These are phyloP conservation scores for Nicotiana obtusifolia DNA, from an alignment of 257 asterid species.

Conservation along the genomic window DNA sequence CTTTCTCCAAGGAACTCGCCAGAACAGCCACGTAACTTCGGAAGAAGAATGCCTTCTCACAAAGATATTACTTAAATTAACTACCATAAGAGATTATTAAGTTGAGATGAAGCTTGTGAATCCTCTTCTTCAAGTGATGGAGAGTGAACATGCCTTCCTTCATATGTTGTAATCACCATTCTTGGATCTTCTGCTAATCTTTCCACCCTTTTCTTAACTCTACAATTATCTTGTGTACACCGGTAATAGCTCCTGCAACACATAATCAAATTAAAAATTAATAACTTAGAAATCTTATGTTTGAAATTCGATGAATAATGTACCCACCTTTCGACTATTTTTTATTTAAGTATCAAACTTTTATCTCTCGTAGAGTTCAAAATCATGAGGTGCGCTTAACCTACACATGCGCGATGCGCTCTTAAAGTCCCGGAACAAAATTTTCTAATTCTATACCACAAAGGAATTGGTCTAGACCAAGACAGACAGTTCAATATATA, in stretches of 20 bases:
- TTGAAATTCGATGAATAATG: too few species aligned
- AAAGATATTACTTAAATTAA: not conserved
- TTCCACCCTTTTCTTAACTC: slow-evolving; percentile 86
- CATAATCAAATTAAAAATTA: too few species aligned
- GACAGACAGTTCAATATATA: not conserved
- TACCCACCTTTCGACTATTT: too few species aligned
- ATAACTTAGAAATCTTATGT: too few species aligned
- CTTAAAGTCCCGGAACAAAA: too few species aligned
- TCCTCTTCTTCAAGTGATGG: slow-evolving; percentile 80
- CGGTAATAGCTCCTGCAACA: slow-evolving; percentile 80
- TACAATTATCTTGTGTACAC: slow-evolving; percentile 84
- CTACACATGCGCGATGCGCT: too few species aligned
- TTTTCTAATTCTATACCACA: too few species aligned
- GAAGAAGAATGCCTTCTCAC: too few species aligned
- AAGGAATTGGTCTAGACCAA: not conserved
- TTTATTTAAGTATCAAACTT: too few species aligned
- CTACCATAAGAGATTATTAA: slow-evolving; percentile 63
- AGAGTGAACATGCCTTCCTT: slow-evolving; percentile 83
- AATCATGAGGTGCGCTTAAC: too few species aligned
- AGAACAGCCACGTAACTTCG: too few species aligned
- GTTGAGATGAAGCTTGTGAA: slow-evolving; percentile 46
- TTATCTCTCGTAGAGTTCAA: too few species aligned
- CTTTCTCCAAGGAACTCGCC: not conserved
- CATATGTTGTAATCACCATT: slow-evolving; percentile 94
- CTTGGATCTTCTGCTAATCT: slow-evolving; percentile 89